phyloP scores from a whole-genome alignment of 306 rosid species.

The Canavalia gladiata region DNA sequence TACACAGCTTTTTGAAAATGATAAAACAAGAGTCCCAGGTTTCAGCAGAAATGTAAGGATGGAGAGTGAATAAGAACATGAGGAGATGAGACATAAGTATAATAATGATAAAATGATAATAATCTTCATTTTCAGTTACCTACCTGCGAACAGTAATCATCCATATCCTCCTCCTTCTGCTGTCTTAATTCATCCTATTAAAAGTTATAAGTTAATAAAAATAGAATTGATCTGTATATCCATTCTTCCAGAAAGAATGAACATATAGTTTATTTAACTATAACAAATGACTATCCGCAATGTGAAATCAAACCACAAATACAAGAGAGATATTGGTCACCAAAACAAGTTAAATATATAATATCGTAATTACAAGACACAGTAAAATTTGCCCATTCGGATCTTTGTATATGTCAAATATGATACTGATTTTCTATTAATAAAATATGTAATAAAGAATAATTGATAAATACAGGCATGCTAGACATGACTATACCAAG shows the following conservation, averaged over 20 bases:
- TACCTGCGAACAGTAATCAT: constrained; percentile 95
- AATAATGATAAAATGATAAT: constrained; percentile 37
- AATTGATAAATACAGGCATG: constrained; percentile 5
- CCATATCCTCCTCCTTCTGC: constrained; percentile 96
- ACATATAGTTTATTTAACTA: constrained; percentile 24
- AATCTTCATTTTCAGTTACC: constrained; percentile 38
- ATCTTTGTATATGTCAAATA: constrained; percentile 20
- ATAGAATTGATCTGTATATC: constrained; percentile 32
- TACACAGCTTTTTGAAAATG: constrained; percentile 19
- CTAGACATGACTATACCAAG: constrained; percentile 13
- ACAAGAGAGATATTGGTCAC: constrained; percentile 1
- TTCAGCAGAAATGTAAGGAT: constrained; percentile 29
- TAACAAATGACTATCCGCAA: constrained; percentile 14
- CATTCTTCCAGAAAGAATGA: constrained; percentile 33
- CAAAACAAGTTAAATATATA: constrained; percentile 19
- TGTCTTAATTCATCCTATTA: constrained; percentile 87
- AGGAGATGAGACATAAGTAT: constrained; percentile 25
- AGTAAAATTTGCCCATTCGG: background rate
- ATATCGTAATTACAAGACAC: constrained; percentile 2
- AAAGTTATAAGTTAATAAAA: constrained; percentile 41
- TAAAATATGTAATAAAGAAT: constrained; percentile 16
- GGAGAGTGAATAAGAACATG: constrained; percentile 18
- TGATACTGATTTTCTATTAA: constrained; percentile 21
- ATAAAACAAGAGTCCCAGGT: constrained; percentile 35
- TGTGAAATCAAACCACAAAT: constrained; percentile 37